Evolutionary conservation across 352 stramenopile species (phyloP).

Genomic region (Phytophthora cactorum): DNA sequence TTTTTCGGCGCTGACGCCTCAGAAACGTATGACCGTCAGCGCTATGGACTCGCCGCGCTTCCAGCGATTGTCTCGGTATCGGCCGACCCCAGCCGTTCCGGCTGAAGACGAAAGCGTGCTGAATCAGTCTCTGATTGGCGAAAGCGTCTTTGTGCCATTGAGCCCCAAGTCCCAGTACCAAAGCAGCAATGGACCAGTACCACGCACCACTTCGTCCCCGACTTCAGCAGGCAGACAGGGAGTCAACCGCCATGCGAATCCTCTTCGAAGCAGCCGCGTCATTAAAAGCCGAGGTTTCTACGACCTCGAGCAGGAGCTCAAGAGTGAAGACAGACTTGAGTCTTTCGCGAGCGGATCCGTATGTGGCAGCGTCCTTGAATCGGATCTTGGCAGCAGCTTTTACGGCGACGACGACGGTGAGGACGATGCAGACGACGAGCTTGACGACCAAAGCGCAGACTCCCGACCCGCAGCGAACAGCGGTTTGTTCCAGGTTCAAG

Average conservation of each 20-base stretch:
- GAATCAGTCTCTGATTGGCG: slow-evolving; percentile 67
- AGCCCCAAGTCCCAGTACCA: slow-evolving; percentile 36
- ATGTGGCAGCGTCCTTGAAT: slow-evolving; percentile 22
- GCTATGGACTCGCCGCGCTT: slow-evolving; percentile 46
- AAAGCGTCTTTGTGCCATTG: slow-evolving; percentile 77
- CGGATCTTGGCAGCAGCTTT: slow-evolving; percentile 31
- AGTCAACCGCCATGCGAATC: slow-evolving; percentile 17
- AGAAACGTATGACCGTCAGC: slow-evolving; percentile 31
- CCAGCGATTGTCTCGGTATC: slow-evolving; percentile 50
- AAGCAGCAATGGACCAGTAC: slow-evolving; percentile 23
- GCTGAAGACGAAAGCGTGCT: slow-evolving; percentile 40
- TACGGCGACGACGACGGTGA: slow-evolving; percentile 37
- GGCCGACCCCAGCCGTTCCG: slow-evolving; percentile 19
- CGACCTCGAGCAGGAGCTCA: slow-evolving; percentile 49
- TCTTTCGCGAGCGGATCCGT: slow-evolving; percentile 23
- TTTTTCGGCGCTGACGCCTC: slow-evolving; percentile 43
- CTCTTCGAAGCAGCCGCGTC: slow-evolving; percentile 63
- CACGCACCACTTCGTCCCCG: slow-evolving; percentile 49
- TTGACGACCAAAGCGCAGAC: slow-evolving; percentile 18
- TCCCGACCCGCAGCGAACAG: slow-evolving; percentile 25
- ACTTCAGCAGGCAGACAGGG: slow-evolving; percentile 20
- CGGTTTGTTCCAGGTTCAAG: slow-evolving; percentile 71
- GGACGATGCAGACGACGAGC: slow-evolving; percentile 20
- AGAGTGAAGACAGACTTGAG: slow-evolving; percentile 22
- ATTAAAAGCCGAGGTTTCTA: slow-evolving; percentile 86